phyloP scores from a whole-genome alignment of 2,329 filamentous ascomycete species.

The Xenosphaeropsis pyriputrescens region DNA sequence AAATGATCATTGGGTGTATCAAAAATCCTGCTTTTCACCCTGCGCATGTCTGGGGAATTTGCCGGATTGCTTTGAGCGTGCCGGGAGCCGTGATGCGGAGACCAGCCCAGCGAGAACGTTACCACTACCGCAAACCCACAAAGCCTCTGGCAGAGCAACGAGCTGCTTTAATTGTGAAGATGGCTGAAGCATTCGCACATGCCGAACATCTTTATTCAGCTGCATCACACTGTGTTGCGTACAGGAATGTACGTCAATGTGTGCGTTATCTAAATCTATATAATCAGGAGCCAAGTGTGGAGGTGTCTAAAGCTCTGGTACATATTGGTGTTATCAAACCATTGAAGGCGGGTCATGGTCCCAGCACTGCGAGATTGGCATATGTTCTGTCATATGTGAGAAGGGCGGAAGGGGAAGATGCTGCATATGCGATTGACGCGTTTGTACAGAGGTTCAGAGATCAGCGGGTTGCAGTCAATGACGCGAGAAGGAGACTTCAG shows the following conservation, averaged over 20 bases:
- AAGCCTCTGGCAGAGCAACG: slow-evolving; percentile 5
- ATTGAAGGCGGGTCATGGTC: slow-evolving; percentile 6
- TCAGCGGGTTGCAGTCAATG: slow-evolving; percentile 3
- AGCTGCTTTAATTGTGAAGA: slow-evolving; percentile 8
- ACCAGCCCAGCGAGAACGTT: not conserved
- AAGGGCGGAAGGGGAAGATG: slow-evolving; percentile 11
- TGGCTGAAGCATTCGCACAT: slow-evolving; percentile 14
- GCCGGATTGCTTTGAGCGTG: slow-evolving; percentile 1
- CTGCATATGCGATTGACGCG: slow-evolving; percentile 5
- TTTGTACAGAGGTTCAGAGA: slow-evolving; percentile 12
- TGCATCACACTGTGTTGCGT: slow-evolving; percentile 2
- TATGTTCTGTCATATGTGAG: slow-evolving; percentile 11
- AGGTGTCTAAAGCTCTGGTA: slow-evolving; percentile 10
- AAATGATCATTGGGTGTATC: slow-evolving; percentile 2
- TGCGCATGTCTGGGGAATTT: slow-evolving; percentile 1
- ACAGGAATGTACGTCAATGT: slow-evolving; percentile 15
- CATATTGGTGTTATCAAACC: slow-evolving; percentile 9
- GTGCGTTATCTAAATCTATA: slow-evolving; percentile 11
- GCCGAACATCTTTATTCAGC: slow-evolving; percentile 3
- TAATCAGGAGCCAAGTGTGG: slow-evolving; percentile 4
- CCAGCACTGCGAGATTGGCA: slow-evolving; percentile 7
- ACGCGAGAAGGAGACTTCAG: no score
- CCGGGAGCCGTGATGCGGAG: not conserved
- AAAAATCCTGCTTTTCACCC: slow-evolving; percentile 1
- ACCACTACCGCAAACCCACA: not conserved